phyloP scores from a whole-genome alignment of 768 basidiomycete genomes.

The Mycena haematopus region DNA sequence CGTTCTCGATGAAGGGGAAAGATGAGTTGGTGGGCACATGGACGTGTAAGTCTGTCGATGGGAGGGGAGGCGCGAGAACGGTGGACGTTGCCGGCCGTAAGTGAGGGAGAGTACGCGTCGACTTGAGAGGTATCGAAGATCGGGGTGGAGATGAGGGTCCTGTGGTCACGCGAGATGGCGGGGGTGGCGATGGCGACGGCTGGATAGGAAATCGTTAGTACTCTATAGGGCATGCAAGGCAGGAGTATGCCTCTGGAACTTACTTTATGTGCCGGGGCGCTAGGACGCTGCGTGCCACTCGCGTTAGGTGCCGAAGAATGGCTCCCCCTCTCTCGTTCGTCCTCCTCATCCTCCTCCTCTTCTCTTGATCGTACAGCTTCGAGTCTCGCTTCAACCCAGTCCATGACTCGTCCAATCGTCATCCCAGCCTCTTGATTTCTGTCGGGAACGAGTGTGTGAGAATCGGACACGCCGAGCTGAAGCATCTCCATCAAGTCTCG shows the following conservation, averaged over 20 bases:
- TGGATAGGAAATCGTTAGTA: slow-evolving; percentile 28
- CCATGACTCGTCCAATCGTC: slow-evolving; percentile 82
- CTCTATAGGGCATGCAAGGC: background rate
- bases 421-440: slow-evolving; percentile 58
- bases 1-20: slow-evolving; percentile 43
- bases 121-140: slow-evolving; percentile 27
- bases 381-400: slow-evolving; percentile 83
- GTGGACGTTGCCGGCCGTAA: slow-evolving; percentile 24
- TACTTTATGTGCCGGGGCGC: slow-evolving; percentile 29
- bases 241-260: background rate
- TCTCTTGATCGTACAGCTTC: slow-evolving; percentile 77
- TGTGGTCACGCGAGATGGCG: slow-evolving; percentile 34
- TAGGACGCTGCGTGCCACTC: slow-evolving; percentile 36
- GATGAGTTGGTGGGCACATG: slow-evolving; percentile 29
- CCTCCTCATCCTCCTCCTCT: slow-evolving; percentile 86
- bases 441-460: slow-evolving; percentile 38
- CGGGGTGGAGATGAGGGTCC: slow-evolving; percentile 24
- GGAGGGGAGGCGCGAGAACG: slow-evolving; percentile 17
- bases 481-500: slow-evolving; percentile 83
- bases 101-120: slow-evolving; percentile 12
- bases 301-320: slow-evolving; percentile 37
- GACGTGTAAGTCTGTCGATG: slow-evolving; percentile 31
- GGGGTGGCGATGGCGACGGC: slow-evolving; percentile 35
- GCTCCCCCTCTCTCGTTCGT: slow-evolving; percentile 68
- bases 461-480: slow-evolving; percentile 72